Conservation (phyloP, 176 grass and related monocot species). For the Oryza rufipogon region DNA sequence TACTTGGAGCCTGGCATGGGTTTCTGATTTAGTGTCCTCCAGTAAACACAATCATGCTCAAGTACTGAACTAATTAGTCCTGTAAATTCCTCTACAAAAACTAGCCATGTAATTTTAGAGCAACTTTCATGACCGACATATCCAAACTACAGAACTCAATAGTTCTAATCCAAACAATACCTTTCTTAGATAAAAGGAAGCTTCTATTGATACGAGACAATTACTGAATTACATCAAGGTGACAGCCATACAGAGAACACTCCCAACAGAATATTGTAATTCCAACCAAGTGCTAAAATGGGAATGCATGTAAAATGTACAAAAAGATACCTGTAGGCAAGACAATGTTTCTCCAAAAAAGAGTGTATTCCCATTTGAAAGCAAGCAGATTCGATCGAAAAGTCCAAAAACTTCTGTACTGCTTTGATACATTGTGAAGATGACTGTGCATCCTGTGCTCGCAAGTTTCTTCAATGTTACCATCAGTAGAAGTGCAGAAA, state of each 20-base stretch:
- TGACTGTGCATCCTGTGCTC: slow-evolving; percentile 95
- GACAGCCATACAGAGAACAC: too few relatives aligned
- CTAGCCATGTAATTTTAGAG: not conserved
- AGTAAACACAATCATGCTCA: not conserved
- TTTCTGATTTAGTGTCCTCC: not conserved
- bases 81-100: not conserved
- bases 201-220: too few relatives aligned
- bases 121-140: not conserved
- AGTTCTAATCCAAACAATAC: not conserved
- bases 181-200: too few relatives aligned
- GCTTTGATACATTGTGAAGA: slow-evolving; percentile 99
- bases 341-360: slow-evolving; percentile 96
- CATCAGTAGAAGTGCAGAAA: slow-evolving; percentile 95
- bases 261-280: not conserved
- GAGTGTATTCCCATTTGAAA: slow-evolving; percentile 95
- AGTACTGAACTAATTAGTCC: not conserved
- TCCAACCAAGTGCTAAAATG: slow-evolving; percentile 11
- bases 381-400: slow-evolving; percentile 95
- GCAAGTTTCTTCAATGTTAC: slow-evolving; percentile 97
- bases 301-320: not conserved
- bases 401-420: slow-evolving; percentile 98
- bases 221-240: too few relatives aligned
- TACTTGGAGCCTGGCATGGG: not conserved
- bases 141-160: not conserved
- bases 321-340: slow-evolving; percentile 75